Base-by-base conservation (phyloP, 2,329 filamentous ascomycete genomes). In the Fusarium oligoseptatum region DNA sequence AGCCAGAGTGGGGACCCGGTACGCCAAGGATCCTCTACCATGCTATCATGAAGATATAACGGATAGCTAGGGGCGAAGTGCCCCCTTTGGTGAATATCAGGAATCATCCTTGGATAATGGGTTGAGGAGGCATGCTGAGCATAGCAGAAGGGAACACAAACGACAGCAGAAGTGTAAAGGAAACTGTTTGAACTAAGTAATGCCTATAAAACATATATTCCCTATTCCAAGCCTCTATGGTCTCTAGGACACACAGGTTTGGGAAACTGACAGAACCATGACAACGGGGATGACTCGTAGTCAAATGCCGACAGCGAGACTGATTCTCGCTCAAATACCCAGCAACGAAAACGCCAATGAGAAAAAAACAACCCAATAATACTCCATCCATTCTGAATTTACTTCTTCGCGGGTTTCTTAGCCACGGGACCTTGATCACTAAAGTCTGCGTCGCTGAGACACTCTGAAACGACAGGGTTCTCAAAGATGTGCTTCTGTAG, bases 391-490 rank as follows among this genome's bases (percentile, higher is more conserved):
- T 52, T 41, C 22, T 14, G 11, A 10, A 17, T 60, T 67, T 63
- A 73, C 67, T 48, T 70, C 68, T 72, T 74, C 5, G 56, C 32
- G 17, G 66, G 48, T 39, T 45, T 71, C 63, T 73, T 74, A 22
- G 50, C 55, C 24, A 58, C 45, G 8, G 72, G 68, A 12, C 69
- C 72, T 61, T 81, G 77, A 12, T 76, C 74, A 60, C 69, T 69
- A 60, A 83, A 84, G 41, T 81, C 74, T 24, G 82, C 82, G 45
- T 84, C 83, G 20, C 82, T 82, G 9, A 84, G 76, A 66, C 82
- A 84, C 60, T 84, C 81, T 36, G 78, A 77, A 17, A 84, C 82
- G 6, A 84, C 80, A 7, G 83, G 83, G 64, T 84, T 84, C 55
- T 82, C 75, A 34, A 82, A 81, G n/a, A 83, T 76, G 60, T 84